phyloP scores from a whole-genome alignment of 805 yeast genomes.

The Sungouiella thailandica region DNA sequence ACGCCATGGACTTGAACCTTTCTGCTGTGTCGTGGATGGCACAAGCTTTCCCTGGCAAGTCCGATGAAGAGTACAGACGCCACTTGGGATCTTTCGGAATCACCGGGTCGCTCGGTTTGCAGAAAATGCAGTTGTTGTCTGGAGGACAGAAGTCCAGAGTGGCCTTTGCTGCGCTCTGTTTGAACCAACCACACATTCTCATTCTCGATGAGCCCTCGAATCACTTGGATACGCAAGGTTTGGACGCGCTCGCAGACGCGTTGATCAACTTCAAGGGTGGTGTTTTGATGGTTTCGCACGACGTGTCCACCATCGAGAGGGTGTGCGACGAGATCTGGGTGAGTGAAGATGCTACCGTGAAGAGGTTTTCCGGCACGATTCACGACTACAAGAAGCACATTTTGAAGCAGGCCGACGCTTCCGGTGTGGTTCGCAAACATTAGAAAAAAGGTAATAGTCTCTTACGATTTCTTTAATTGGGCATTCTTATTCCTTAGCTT shows the following conservation, averaged over 20 bases:
- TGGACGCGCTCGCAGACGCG: slow-evolving; percentile 92
- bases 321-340: slow-evolving; percentile 97
- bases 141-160: slow-evolving; percentile 99
- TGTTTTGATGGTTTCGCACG: slow-evolving; percentile 96
- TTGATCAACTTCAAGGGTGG: slow-evolving; percentile 89
- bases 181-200: slow-evolving; percentile 84
- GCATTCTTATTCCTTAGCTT: not conserved
- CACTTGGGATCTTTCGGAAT: slow-evolving; percentile 97
- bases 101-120: slow-evolving; percentile 89
- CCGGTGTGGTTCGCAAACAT: slow-evolving; percentile 91
- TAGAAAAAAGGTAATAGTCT: slow-evolving; percentile 26
- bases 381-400: slow-evolving; percentile 88
- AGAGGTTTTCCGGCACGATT: slow-evolving; percentile 75
- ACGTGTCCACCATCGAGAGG: slow-evolving; percentile 80
- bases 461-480: not conserved
- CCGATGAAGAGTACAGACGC: slow-evolving; percentile 95
- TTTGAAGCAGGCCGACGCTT: slow-evolving; percentile 65
- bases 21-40: slow-evolving; percentile 97
- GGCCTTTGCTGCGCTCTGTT: slow-evolving; percentile 92
- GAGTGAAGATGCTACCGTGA: slow-evolving; percentile 79
- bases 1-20: slow-evolving; percentile 82
- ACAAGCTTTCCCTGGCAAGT: slow-evolving; percentile 80
- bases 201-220: slow-evolving; percentile 97
- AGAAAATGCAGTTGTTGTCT: slow-evolving; percentile 81
- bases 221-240: slow-evolving; percentile 96